Percentiles rank a stretch among this genome's conserved stretches.
phyloP scores from a whole-genome alignment of 257 asterid species.

The Voacanga thouarsii region DNA sequence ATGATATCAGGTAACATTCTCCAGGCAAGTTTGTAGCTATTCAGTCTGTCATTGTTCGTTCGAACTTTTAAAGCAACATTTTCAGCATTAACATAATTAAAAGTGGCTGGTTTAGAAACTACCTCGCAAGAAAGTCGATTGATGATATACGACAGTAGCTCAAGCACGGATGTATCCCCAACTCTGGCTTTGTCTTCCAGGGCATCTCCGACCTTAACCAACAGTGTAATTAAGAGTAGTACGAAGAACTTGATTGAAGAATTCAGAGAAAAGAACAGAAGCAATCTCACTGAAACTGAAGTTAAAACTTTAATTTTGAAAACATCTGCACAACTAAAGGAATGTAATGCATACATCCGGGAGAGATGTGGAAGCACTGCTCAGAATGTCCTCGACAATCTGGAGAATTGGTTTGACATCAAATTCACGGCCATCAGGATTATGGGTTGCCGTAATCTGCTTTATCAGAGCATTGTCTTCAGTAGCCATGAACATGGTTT shows the following conservation, averaged over 20 bases:
- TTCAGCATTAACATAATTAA: too few relatives aligned
- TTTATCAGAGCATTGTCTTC: slow-evolving; percentile 7
- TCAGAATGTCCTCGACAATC: slow-evolving; percentile 12
- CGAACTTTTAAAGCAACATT: not conserved
- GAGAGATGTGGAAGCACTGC: not conserved
- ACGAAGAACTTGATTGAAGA: not conserved
- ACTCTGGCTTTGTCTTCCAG: not conserved
- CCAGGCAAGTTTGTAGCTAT: too few relatives aligned
- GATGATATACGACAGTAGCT: not conserved
- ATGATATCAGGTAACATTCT: too few relatives aligned
- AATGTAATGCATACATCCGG: not conserved
- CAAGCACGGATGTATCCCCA: not conserved
- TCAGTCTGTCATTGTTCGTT: too few relatives aligned
- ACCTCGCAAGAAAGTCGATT: slow-evolving; percentile 12
- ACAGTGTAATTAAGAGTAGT: too few relatives aligned
- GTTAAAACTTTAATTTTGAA: not conserved
- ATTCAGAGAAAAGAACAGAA: not conserved
- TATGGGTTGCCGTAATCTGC: slow-evolving; percentile 12
- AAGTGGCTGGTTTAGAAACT: not conserved
- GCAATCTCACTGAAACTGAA: too few relatives aligned
- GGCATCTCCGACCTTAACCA: not conserved
- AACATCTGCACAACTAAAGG: not conserved
- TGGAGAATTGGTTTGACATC: slow-evolving; percentile 6
- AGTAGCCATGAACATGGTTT: not conserved
- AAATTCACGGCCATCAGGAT: slow-evolving; percentile 8